Conservation (phyloP, 352 stramenopile genomes). For the Thraustochytrium striatum region DNA sequence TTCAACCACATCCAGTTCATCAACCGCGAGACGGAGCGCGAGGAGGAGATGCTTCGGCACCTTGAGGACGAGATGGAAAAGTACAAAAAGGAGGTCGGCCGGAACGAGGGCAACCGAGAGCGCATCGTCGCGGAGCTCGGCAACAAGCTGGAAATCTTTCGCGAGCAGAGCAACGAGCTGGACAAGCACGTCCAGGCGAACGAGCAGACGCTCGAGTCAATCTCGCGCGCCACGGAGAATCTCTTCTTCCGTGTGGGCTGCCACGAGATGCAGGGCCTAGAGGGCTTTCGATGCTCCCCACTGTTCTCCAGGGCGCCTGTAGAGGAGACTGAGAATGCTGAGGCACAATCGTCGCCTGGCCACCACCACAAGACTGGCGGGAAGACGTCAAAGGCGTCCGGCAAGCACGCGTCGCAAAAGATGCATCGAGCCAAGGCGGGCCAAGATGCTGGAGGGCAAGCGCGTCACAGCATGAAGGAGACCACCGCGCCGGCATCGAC, state of each 20-base stretch:
- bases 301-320: no score
- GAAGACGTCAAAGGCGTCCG: no score
- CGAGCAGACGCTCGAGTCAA: constrained; percentile 75
- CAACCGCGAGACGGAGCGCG: constrained; percentile 83
- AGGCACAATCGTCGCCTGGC: no score
- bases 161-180: constrained; percentile 75
- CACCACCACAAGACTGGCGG: no score
- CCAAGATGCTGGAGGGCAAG: no score
- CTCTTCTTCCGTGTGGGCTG: constrained; percentile 71
- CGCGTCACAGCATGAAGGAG: no score
- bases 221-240: constrained; percentile 68
- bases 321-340: no score
- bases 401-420: no score
- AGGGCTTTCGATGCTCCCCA: constrained; percentile 26
- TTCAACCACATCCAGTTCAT: constrained; percentile 91
- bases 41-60: constrained; percentile 70
- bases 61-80: constrained; percentile 71
- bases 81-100: constrained; percentile 72
- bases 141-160: constrained; percentile 64
- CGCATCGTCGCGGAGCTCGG: constrained; percentile 79
- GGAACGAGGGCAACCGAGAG: constrained; percentile 78
- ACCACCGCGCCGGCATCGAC: no score
- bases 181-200: constrained; percentile 74
- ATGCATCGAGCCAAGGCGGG: no score
- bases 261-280: constrained; percentile 29